Base-by-base conservation (phyloP, 2,329 filamentous ascomycete genomes). In the Fusarium compactum region DNA sequence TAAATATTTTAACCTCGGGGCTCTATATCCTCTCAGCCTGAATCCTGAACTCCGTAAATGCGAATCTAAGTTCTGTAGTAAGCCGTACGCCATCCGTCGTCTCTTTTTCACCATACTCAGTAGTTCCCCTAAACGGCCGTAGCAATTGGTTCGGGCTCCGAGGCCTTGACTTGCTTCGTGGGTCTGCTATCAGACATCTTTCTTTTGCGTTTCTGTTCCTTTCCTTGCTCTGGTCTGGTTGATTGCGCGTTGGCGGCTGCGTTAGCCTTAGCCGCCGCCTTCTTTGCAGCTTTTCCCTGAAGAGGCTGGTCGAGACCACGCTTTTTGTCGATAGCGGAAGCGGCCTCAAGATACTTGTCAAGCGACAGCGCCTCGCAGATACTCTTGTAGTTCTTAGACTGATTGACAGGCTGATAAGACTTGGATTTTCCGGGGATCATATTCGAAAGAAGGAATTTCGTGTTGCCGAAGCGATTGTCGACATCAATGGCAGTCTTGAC, bases 401-500 rank as follows among this genome's bases (percentile, higher is more conserved):
- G 80, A 67, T 88, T 89, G 72, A 96, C 85, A 6, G 84, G 80
- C 62, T 86, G 85, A 77, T 91, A 92, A 2, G 83, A 84, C 41
- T 87, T 83, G 50, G 89, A 84, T 78, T 94, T 97, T 18, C 95
- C 94, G 0, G 94, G 94, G 25, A 98, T 89, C 80, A 98, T 87
- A 79, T 97, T 93, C 44, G 89, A 88, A 29, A 99, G 88, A 32
- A 96, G 85, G 78, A 92, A 99, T 79, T 99, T 99, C 8, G 95
- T 97, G 82, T 99, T 99, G 46, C 92, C 91, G 79, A 91, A 96
- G 67, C 90, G 90, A 79, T 99, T 98, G 77, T 95, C 90, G 15
- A 94, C 89, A 59, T 92, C 89, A 74, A 99, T 84, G 30, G 90
- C 87, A 32, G 86, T 87, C 67, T 87, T 86, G 69, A 98, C 78